Evolutionary conservation across 1,284 basidiomycete species (phyloP).

Genomic region (Boletus smithii): DNA sequence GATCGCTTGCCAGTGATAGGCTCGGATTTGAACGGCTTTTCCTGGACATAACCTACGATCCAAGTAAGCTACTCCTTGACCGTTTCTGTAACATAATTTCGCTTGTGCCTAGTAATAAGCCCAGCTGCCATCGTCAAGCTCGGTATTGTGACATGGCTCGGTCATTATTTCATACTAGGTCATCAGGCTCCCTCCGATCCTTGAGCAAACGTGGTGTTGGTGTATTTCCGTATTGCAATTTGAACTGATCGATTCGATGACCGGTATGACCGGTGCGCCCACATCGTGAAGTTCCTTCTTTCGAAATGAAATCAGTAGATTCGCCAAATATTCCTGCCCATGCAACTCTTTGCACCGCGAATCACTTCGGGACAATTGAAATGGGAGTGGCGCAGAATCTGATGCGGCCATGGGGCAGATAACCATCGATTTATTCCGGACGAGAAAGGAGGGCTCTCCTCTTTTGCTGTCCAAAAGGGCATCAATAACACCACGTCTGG

Average conservation of each 20-base stretch:
- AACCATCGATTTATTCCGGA: background rate
- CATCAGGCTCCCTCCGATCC: no score
- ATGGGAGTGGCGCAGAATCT: background rate
- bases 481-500: background rate
- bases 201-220: conserved; percentile 25
- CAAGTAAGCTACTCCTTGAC: no score
- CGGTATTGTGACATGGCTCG: no score
- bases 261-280: conserved; percentile 5
- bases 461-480: conserved; percentile 3
- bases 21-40: conserved; percentile 34
- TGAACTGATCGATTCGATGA: conserved; percentile 1
- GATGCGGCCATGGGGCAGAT: background rate
- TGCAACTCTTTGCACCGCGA: conserved; percentile 8
- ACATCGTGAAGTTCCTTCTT: background rate
- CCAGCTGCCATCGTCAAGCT: no score
- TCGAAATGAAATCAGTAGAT: conserved; percentile 13
- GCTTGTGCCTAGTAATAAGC: no score
- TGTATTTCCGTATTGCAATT: conserved; percentile 6
- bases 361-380: conserved; percentile 6
- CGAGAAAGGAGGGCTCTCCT: background rate
- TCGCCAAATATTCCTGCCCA: conserved; percentile 16
- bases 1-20: background rate
- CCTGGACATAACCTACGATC: no score
- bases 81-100: no score
- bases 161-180: no score